Evolutionary conservation across 345 rosid species (phyloP), one percentile per base, ranked within the genome.

Genomic region (Reutealis trisperma): DNA sequence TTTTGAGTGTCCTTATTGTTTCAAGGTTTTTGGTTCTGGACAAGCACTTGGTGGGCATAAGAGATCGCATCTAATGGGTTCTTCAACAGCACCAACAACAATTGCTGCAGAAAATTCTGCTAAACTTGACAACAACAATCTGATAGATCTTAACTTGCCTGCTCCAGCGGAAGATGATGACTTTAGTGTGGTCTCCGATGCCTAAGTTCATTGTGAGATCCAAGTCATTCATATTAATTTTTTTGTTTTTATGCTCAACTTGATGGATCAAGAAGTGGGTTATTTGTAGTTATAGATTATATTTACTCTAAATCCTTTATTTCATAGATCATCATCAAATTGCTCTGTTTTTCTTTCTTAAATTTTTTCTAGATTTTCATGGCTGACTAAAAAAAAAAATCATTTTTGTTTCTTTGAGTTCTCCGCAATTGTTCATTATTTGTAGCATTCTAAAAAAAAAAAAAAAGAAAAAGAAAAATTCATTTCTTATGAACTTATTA

Each of bases 21-120:
- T 24, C 24, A 77, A 61, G 60, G 81, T 83, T 16, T 83, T 83
- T 54, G 79, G 81, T 32, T 83, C 86, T 12, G 86, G 86, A 2
- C 86, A 83, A 61, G 86, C 86, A 15, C 75, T 83, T 1, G 86
- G 86, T 3, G 86, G 86, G 0, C 86, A 83, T 67, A 83, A 83
- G 66, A 74, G 81, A 60, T 77, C 83, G 2, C 86, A 83, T 70
- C 71, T 77, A 4, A 21, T 60, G 67, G 57, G 65, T 55, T 19
- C 77, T 68, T 52, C 83, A 18, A 14, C 54, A 5, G 41, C 41
- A 37, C 41, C 41, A 0, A 30, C 32, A 6, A 30, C 22, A 3
- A 27, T 25, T 19, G 60, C 61, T 72, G 45, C 18, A 16, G 75
- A 62, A 63, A 71, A 9, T 42, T 32, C 67, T 6, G 41, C 66